Percentiles rank a stretch among this genome's conserved stretches.
phyloP scores from a whole-genome alignment of 1,284 basidiomycete species.

The Megacollybia platyphylla region DNA sequence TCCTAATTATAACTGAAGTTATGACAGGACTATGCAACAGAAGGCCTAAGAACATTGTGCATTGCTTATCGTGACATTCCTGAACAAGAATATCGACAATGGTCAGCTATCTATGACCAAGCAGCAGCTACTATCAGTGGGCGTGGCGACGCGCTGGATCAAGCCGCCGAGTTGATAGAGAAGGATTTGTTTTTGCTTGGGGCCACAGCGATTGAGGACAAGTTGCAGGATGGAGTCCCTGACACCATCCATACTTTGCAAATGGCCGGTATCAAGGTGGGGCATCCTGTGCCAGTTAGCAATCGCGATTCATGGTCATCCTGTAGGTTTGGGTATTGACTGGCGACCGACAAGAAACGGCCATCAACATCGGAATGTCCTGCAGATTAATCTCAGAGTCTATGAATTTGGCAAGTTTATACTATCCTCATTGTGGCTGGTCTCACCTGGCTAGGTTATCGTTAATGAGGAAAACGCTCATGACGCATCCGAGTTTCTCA shows the following conservation, averaged over 20 bases:
- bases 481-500: slow-evolving; percentile 80
- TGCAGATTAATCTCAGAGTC: slow-evolving; percentile 95
- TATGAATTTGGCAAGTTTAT: slow-evolving; percentile 79
- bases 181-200: slow-evolving; percentile 87
- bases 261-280: slow-evolving; percentile 91
- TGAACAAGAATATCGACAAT: slow-evolving; percentile 83
- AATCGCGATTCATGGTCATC: slow-evolving; percentile 1
- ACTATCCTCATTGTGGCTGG: slow-evolving; percentile 2
- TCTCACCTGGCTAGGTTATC: slow-evolving; percentile 48
- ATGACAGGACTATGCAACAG: slow-evolving; percentile 84
- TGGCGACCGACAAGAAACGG: slow-evolving; percentile 97
- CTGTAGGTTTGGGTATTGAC: slow-evolving; percentile 90
- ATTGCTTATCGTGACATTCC: slow-evolving; percentile 88
- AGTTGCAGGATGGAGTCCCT: slow-evolving; percentile 96
- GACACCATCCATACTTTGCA: slow-evolving; percentile 97
- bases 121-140: slow-evolving; percentile 90
- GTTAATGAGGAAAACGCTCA: slow-evolving; percentile 85
- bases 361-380: slow-evolving; percentile 97
- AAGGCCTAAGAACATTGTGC: slow-evolving; percentile 94
- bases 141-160: slow-evolving; percentile 87
- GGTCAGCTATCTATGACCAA: slow-evolving; percentile 80
- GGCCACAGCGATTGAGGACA: slow-evolving; percentile 98
- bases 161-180: slow-evolving; percentile 93
- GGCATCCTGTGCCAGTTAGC: slow-evolving; percentile 6
- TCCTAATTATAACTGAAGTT: slow-evolving; percentile 7